A percentile compares a stretch with the other conserved stretches of the same genome.
These are phyloP conservation scores for Ascoidea asiatica DNA, from an alignment of 805 yeast species.

Conservation along the genomic window DNA sequence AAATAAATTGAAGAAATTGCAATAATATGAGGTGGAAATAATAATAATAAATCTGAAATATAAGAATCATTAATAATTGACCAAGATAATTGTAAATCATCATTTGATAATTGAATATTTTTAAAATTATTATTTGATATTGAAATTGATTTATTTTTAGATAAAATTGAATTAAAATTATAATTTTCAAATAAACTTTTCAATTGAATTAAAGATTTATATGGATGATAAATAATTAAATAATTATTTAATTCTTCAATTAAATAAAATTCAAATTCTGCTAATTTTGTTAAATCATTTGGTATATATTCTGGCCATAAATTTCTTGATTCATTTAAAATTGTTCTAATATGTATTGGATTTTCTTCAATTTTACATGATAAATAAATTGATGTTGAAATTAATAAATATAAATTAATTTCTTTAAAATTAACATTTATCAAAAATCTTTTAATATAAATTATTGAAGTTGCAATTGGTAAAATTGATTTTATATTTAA, in stretches of 20 bases:
- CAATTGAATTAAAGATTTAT: constrained; percentile 45
- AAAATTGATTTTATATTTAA: constrained; percentile 60
- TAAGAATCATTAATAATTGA: constrained; percentile 80
- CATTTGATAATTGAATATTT: constrained; percentile 26
- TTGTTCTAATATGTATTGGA: constrained; percentile 82
- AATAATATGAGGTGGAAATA: constrained; percentile 81
- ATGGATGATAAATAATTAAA: constrained; percentile 66
- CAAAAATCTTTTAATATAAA: constrained; percentile 68
- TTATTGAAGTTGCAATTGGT: constrained; percentile 80
- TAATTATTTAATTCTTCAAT: constrained; percentile 76
- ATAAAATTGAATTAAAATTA: constrained; percentile 10
- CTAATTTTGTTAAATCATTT: constrained; percentile 78
- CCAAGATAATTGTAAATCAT: constrained; percentile 81
- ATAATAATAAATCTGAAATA: constrained; percentile 70
- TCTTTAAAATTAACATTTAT: constrained; percentile 65
- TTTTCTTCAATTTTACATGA: constrained; percentile 93
- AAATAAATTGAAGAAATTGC: constrained; percentile 76
- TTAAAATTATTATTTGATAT: neutral
- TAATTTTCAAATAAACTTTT: constrained; percentile 25
- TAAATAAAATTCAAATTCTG: constrained; percentile 90
- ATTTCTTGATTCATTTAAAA: constrained; percentile 73
- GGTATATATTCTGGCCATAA: constrained; percentile 95
- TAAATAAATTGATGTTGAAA: constrained; percentile 75
- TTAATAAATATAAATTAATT: constrained; percentile 65
- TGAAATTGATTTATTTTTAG: neutral